A percentile compares a stretch with the other conserved stretches of the same genome.
Conservation (phyloP, 169 alveolate genomes). For the Plasmodium ovale region DNA sequence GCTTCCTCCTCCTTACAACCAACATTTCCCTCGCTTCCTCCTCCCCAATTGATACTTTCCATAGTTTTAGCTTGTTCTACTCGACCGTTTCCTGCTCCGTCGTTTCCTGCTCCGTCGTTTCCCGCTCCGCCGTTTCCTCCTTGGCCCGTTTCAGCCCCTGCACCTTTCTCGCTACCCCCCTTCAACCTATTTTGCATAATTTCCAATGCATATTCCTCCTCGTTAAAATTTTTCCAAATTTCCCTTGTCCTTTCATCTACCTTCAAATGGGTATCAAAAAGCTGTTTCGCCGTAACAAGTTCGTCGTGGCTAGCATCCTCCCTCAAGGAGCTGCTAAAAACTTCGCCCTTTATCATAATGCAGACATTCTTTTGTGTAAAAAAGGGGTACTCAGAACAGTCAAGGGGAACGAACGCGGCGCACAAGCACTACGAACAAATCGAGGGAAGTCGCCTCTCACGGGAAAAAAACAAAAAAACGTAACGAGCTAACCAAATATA, state of each 20-base stretch:
- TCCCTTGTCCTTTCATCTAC: conserved; percentile 53
- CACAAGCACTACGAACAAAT: not conserved
- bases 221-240: conserved; percentile 38
- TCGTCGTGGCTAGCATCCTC: conserved; percentile 1
- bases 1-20: not conserved
- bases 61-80: not conserved
- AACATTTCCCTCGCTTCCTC: not conserved
- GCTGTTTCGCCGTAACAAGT: conserved; percentile 41
- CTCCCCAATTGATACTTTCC: not conserved
- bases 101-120: not conserved
- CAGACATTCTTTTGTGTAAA: conserved; percentile 4
- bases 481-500: no score
- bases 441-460: no score
- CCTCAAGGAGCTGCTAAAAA: not conserved
- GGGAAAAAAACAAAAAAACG: no score
- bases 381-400: no score
- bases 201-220: conserved; percentile 33
- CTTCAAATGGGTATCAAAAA: conserved; percentile 40
- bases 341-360: conserved; percentile 8
- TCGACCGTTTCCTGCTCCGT: not conserved
- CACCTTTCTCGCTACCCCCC: not conserved
- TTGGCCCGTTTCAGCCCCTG: not conserved
- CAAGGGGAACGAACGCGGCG: not conserved
- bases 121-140: not conserved
- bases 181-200: conserved; percentile 12